Base-by-base conservation (phyloP, 495 filamentous ascomycete genomes). In the Articulospora tetracladia region DNA sequence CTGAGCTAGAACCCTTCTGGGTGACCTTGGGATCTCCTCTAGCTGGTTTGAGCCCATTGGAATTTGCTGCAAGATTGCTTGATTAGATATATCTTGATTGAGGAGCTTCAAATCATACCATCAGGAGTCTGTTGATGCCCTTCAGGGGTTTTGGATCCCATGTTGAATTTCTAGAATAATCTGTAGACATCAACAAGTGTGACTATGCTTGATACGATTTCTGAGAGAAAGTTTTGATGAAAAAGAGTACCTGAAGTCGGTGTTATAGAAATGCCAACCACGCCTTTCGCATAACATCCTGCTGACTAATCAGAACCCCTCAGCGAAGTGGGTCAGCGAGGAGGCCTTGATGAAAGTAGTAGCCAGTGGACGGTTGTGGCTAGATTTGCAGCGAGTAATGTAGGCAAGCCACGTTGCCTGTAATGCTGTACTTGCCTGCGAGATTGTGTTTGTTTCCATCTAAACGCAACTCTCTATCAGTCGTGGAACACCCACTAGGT, bases 81-180 rank as follows among this genome's bases (percentile, higher is more conserved):
- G 24, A 8, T 25, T 32, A 62, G 17, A 1, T 49, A 3, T n/a
- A 26, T 19, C 0, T 6, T 46, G 30, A 23, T 53, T 24, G 30
- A 19, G 47, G 28, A 24, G n/a, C n/a, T n/a, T n/a, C n/a, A 7
- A 34, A 7, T 34, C 19, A 13, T 57, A 64, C 65, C 61, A 61
- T 67, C 51, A 44, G 64, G 61, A 46, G 24, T 58, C 28, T 67
- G 61, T 44, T 64, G 65, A 36, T 67, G 55, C 17, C 51, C 57
- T 44, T 64, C 60, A 15, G 61, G 61, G 23, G 19, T 64, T 61
- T 67, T 67, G 15, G 65, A 67, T 58, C 61, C 65, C 65, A 67
- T 67, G 17, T 55, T 56, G 47, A 51, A 15, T 36, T 12, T 20
- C 10, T 39, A n/a, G n/a, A 39, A 39, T 39, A 39, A n/a, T 39